These are phyloP conservation scores for Trichosanthes truncata DNA, from an alignment of 306 rosid genomes.

Conservation along the genomic window DNA sequence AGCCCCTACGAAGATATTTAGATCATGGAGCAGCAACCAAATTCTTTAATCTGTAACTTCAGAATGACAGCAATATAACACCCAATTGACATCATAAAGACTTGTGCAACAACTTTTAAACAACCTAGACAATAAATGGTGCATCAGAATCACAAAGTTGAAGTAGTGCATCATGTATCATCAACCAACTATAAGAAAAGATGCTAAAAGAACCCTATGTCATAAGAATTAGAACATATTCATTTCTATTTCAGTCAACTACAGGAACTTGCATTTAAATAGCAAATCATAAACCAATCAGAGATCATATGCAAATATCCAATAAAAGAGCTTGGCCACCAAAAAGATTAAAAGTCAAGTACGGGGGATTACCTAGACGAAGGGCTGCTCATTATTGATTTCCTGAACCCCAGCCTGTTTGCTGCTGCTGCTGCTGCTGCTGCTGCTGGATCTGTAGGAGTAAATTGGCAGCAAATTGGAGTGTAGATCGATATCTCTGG, in stretches of 20 bases:
- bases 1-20: neutral
- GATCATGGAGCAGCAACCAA: neutral
- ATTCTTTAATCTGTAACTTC: neutral
- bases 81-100: neutral
- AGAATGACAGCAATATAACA: neutral
- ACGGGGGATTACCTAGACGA: slow-evolving; percentile 38
- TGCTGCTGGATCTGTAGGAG: slow-evolving; percentile 89
- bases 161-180: neutral
- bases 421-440: slow-evolving; percentile 51
- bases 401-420: slow-evolving; percentile 61
- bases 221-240: neutral
- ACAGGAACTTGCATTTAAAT: neutral
- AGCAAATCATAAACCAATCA: neutral
- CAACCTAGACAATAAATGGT: neutral
- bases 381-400: slow-evolving; percentile 45
- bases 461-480: slow-evolving; percentile 96
- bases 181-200: neutral
- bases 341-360: neutral
- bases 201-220: neutral
- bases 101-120: neutral
- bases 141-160: neutral
- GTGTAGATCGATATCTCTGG: slow-evolving; percentile 67
- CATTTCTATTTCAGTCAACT: neutral
- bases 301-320: neutral
- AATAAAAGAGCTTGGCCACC: neutral